Base-by-base conservation (phyloP, 2,329 filamentous ascomycete species). In the Exophiala phaeomuriformis region DNA sequence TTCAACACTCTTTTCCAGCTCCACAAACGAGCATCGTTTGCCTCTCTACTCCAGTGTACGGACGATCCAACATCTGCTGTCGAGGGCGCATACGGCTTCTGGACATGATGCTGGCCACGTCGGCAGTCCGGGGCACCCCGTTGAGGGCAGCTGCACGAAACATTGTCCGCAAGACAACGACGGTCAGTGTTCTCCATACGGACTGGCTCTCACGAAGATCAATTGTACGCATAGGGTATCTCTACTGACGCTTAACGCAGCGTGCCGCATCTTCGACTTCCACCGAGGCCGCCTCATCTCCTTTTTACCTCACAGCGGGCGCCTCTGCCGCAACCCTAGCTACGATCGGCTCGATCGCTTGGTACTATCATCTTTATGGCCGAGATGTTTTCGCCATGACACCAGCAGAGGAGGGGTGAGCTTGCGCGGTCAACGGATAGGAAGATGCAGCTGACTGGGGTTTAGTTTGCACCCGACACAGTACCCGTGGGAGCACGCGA, bases 281-380 rank as follows among this genome's bases (percentile, higher is more conserved):
- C 65, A 71, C 85, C 73, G 81, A 86, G 71, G 78, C 81, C 71
- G 78, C 83, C 71, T 82, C 85, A 69, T 85, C 88, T 67, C 79
- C 86, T 66, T 84, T 87, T 74, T 84, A 85, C 75, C 79, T 93
- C 73, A 96, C 91, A 75, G 79, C 90, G 67, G 86, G 90, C 70
- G 89, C 88, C 69, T 82, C 83, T 67, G 88, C 87, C 69, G 90
- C 93, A 65, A 95, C 90, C 65, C 83, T 86, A 66, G 80, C 90
- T 69, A 89, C 91, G 66, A 78, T 88, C 73, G 90, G 90, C 67
- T 91, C 91, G 64, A 84, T 91, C 68, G 90, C 88, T 66, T 97
- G 90, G 90, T 97, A 96, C 78, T 95, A 91, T 74, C 89, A 95
- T 75, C 84, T 95, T 66, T 97, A 95, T 75, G 93, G 90, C 68